Conservation (phyloP, 768 basidiomycete genomes). For the Floccularia luteovirens region DNA sequence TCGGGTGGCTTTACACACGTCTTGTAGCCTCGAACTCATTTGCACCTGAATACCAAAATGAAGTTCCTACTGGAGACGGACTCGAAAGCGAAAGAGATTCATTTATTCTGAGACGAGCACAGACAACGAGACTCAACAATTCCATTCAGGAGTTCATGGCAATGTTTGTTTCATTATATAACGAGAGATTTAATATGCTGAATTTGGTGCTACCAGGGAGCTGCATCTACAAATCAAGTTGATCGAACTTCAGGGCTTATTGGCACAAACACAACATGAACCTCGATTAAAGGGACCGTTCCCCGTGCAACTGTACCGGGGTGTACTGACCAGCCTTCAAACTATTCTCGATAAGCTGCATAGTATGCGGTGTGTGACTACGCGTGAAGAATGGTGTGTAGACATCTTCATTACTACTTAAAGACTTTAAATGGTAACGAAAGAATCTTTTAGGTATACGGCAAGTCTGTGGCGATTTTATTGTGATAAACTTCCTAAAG, state of each 20-base stretch:
- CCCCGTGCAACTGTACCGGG: conserved; percentile 78
- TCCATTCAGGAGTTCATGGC: conserved; percentile 88
- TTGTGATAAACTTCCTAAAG: not conserved
- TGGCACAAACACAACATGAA: conserved; percentile 87
- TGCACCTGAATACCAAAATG: conserved; percentile 36
- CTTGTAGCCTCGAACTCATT: conserved; percentile 85
- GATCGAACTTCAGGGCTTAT: conserved; percentile 76
- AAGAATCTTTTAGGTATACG: conserved; percentile 49
- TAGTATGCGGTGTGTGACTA: conserved; percentile 96
- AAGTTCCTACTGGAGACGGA: conserved; percentile 15
- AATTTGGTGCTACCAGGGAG: conserved; percentile 79
- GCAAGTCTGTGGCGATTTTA: conserved; percentile 29
- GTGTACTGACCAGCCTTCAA: conserved; percentile 75
- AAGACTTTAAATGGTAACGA: conserved; percentile 5
- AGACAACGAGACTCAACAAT: conserved; percentile 39
- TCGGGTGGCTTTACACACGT: conserved; percentile 92
- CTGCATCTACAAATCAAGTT: conserved; percentile 89
- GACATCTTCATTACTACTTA: conserved; percentile 5
- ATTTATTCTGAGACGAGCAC: conserved; percentile 24
- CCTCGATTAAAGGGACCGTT: conserved; percentile 95
- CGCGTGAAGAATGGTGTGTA: conserved; percentile 84
- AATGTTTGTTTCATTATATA: conserved; percentile 46
- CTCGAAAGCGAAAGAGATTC: conserved; percentile 16
- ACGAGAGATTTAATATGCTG: too few species aligned
- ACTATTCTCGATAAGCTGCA: conserved; percentile 85